These are phyloP conservation scores for Auriscalpium orientale DNA, from an alignment of 768 basidiomycete species.

Conservation along the genomic window DNA sequence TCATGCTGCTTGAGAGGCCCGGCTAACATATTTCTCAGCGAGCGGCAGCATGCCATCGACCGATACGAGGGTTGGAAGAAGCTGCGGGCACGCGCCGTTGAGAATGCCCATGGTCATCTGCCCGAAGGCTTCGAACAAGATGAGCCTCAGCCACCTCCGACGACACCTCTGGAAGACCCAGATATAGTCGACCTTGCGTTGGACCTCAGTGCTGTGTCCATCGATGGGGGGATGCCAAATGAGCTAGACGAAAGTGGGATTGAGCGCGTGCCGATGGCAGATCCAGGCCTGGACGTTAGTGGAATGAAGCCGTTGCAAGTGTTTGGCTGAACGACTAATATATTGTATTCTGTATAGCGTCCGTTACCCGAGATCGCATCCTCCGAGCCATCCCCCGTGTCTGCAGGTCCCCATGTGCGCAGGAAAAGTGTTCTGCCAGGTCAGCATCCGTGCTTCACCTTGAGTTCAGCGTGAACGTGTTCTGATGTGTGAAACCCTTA, in stretches of 20 bases:
- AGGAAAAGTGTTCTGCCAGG: slow-evolving; percentile 94
- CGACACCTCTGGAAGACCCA: slow-evolving; percentile 72
- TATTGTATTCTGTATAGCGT: slow-evolving; percentile 33
- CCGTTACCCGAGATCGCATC: slow-evolving; percentile 60
- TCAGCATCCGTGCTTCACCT: slow-evolving; percentile 27
- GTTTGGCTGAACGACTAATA: slow-evolving; percentile 15
- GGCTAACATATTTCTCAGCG: slow-evolving; percentile 38
- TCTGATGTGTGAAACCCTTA: slow-evolving; percentile 24
- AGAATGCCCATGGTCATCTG: slow-evolving; percentile 63
- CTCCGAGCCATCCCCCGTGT: slow-evolving; percentile 47
- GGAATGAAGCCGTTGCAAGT: slow-evolving; percentile 17
- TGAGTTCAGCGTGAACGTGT: background rate
- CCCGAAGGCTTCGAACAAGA: slow-evolving; percentile 66
- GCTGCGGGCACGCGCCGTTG: slow-evolving; percentile 67
- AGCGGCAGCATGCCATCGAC: slow-evolving; percentile 76
- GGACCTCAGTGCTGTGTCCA: slow-evolving; percentile 78
- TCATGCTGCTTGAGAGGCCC: background rate
- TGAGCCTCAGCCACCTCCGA: slow-evolving; percentile 67
- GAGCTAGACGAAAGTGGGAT: slow-evolving; percentile 76
- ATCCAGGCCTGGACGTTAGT: slow-evolving; percentile 82
- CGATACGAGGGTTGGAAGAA: slow-evolving; percentile 89
- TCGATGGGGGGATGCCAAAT: slow-evolving; percentile 58
- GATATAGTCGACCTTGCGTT: slow-evolving; percentile 86
- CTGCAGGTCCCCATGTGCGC: slow-evolving; percentile 72
- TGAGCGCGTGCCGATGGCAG: slow-evolving; percentile 87